phyloP scores from a whole-genome alignment of 805 yeast species.

The Metschnikowia henanensis region DNA sequence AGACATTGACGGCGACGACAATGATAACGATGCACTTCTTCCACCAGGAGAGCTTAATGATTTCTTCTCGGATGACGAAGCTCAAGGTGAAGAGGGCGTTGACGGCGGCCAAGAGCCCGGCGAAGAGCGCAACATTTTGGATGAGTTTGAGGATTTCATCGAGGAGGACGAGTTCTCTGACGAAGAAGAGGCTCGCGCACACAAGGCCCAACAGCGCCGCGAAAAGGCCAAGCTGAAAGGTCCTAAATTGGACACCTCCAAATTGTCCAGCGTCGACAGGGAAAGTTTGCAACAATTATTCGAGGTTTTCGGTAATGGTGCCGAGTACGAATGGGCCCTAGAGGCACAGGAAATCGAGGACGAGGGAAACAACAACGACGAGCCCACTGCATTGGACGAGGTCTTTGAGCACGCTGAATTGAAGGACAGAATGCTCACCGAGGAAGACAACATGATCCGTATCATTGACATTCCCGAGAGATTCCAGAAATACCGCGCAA shows the following conservation, averaged over 20 bases:
- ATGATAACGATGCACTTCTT: slow-evolving; percentile 7
- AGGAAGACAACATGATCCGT: slow-evolving; percentile 85
- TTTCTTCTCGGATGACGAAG: slow-evolving; percentile 65
- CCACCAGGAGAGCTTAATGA: slow-evolving; percentile 50
- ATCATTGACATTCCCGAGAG: slow-evolving; percentile 89
- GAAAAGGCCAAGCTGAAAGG: slow-evolving; percentile 34
- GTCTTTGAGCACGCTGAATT: slow-evolving; percentile 95
- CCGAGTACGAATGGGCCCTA: slow-evolving; percentile 96
- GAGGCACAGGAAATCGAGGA: slow-evolving; percentile 79
- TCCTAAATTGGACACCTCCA: slow-evolving; percentile 54
- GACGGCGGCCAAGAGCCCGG: slow-evolving; percentile 25
- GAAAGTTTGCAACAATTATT: slow-evolving; percentile 91
- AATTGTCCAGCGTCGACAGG: slow-evolving; percentile 68
- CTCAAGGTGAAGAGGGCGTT: slow-evolving; percentile 24
- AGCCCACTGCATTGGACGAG: slow-evolving; percentile 68
- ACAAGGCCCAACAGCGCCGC: slow-evolving; percentile 30
- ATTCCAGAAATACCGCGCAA: slow-evolving; percentile 72
- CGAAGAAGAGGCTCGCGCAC: slow-evolving; percentile 53
- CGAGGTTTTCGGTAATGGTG: slow-evolving; percentile 97
- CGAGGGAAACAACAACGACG: slow-evolving; percentile 53
- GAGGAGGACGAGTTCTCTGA: slow-evolving; percentile 97
- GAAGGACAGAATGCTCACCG: slow-evolving; percentile 87
- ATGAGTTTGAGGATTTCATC: slow-evolving; percentile 94
- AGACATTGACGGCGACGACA: slow-evolving; percentile 30
- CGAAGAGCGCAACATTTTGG: slow-evolving; percentile 46